phyloP scores from a whole-genome alignment of 345 rosid genomes.

The thale cress (Arabidopsis thaliana) region TAIR10.1 NC_003070.9:5803501-5804000 shows the following conservation, averaged over 20 bases:
- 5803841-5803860: conserved; percentile 24
- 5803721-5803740: conserved; percentile 80
- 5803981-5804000: conserved; percentile 13
- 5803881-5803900: conserved; percentile 12
- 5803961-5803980: neutral
- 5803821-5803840: conserved; percentile 83
- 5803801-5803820: conserved; percentile 86
- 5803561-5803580: conserved; percentile 6
- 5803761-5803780: conserved; percentile 63
- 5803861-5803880: conserved; percentile 1
- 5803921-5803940: conserved; percentile 22
- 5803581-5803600: conserved; percentile 3
- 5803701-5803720: conserved; percentile 80
- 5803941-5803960: conserved; percentile 9
- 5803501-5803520: conserved; percentile 19
- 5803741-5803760: conserved; percentile 70
- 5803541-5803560: neutral
- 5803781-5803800: conserved; percentile 79
- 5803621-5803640: conserved; percentile 3
- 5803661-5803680: conserved; percentile 86
- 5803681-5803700: conserved; percentile 94
- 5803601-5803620: conserved; percentile 3
- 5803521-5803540: conserved; percentile 1
- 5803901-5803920: conserved; percentile 11
- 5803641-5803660: conserved; percentile 61